Evolutionary conservation across 345 rosid species (phyloP), one percentile per base, ranked within the genome.

Genomic region (Eucalyptus urophylla): DNA sequence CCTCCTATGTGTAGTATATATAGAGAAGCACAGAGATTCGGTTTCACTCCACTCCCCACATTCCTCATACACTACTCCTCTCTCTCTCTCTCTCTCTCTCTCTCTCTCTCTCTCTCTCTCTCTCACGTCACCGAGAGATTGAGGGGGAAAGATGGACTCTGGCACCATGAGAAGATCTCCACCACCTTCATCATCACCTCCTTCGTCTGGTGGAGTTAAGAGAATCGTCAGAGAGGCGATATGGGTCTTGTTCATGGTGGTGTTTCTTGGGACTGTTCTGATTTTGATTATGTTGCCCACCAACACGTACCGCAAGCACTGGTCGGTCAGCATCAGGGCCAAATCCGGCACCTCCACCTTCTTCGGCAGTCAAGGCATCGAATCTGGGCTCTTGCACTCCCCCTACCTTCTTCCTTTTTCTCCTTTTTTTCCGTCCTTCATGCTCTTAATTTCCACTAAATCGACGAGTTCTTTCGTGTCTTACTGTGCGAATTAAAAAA

Each of bases 271-370:
- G 25, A 92, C 88, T 87, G 87, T 95, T 85, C 65, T 96, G 94
- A 86, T 97, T 85, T 97, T 97, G 99, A 90, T 94, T 89, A 88
- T 97, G 95, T 89, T 88, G 92, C 95, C 99, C 60, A 95, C 98
- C 76, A 90, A 89, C 81, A 94, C 94, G 10, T 97, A 90, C 89
- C 86, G 87, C 86, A 80, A 60, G 22, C 58, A 60, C 33, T 96
- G 97, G 98, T 49, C 44, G 85, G 93, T 91, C 49, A 22, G 47
- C 51, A 80, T 97, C 93, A 89, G 91, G 69, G 29, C 88, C 53
- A 91, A 95, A 88, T 62, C 89, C 53, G 86, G 89, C 43, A 17
- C 76, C 40, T 94, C 97, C 8, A 93, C 93, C 6, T 96, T 87
- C 90, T 90, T 96, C 58, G 97, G 98, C 87, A 81, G 50, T 50